phyloP scores from a whole-genome alignment of 805 yeast genomes.

The Cyberlindnera xishuangbannaensis region DNA sequence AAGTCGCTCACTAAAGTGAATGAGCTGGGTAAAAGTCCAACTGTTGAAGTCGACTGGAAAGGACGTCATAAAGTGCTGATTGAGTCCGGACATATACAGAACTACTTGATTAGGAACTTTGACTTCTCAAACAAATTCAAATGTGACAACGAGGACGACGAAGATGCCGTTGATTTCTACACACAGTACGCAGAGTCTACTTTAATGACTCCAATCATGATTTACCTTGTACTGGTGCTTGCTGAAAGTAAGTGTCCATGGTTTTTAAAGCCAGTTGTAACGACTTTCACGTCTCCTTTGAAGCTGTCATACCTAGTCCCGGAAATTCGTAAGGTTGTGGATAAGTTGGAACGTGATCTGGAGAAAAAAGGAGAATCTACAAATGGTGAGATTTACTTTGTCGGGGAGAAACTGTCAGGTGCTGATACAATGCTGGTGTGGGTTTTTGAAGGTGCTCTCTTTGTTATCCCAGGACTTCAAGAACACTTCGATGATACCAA shows the following conservation, averaged over 20 bases:
- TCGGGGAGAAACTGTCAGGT: constrained; percentile 42
- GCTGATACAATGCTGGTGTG: constrained; percentile 46
- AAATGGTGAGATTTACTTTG: constrained; percentile 30
- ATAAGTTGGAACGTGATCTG: constrained; percentile 31
- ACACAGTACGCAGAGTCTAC: constrained; percentile 56
- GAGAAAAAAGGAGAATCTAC: not conserved
- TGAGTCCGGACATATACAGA: constrained; percentile 55
- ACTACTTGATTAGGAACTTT: constrained; percentile 43
- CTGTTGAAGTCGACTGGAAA: constrained; percentile 39
- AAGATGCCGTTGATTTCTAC: constrained; percentile 41
- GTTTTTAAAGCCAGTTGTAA: constrained; percentile 39
- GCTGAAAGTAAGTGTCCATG: constrained; percentile 37
- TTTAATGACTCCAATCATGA: constrained; percentile 41
- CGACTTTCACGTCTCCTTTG: constrained; percentile 37
- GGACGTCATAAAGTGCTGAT: constrained; percentile 32
- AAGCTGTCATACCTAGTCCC: constrained; percentile 43
- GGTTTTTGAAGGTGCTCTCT: constrained; percentile 28
- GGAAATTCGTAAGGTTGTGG: constrained; percentile 36
- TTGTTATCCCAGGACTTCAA: constrained; percentile 13
- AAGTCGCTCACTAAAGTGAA: constrained; percentile 44
- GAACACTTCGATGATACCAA: not conserved
- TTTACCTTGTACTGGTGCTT: constrained; percentile 11
- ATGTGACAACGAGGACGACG: constrained; percentile 32
- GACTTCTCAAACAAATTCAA: constrained; percentile 36
- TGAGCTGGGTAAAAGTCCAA: constrained; percentile 60